Percentiles rank a stretch among this genome's conserved stretches.
These are phyloP conservation scores for Chaetomiaceae sp. DNA, from an alignment of 2,329 filamentous ascomycete species.

Conservation along the genomic window DNA sequence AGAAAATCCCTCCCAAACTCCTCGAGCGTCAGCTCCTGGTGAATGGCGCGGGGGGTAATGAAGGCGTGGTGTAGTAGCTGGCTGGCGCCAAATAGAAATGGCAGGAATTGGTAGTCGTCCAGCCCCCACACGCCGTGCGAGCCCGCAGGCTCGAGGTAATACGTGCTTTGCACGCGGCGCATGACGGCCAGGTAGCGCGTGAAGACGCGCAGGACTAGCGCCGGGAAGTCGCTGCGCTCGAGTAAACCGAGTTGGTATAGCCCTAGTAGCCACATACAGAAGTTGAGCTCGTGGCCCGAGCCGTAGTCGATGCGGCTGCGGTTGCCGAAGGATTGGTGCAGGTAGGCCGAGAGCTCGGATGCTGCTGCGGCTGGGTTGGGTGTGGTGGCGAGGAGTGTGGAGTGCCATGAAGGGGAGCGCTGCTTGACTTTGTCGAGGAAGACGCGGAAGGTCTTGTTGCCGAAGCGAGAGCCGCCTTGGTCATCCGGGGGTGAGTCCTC, in stretches of 20 bases:
- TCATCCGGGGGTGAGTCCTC: constrained; percentile 73
- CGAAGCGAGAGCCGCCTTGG: constrained; percentile 84
- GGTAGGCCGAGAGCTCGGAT: constrained; percentile 73
- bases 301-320: constrained; percentile 88
- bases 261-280: constrained; percentile 93
- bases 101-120: constrained; percentile 95
- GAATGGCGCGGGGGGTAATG: constrained; percentile 75
- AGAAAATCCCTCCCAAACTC: constrained; percentile 80
- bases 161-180: constrained; percentile 82
- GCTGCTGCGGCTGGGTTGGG: constrained; percentile 39
- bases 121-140: constrained; percentile 98
- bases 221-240: constrained; percentile 60
- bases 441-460: constrained; percentile 83
- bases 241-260: constrained; percentile 74
- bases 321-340: constrained; percentile 82
- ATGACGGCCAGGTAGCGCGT: constrained; percentile 78
- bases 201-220: constrained; percentile 74
- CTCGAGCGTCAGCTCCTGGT: constrained; percentile 82
- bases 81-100: constrained; percentile 89
- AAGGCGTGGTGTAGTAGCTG: constrained; percentile 82
- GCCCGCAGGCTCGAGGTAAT: constrained; percentile 94
- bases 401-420: constrained; percentile 59
- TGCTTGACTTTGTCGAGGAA: constrained; percentile 68
- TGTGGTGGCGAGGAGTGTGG: constrained; percentile 48
- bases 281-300: constrained; percentile 95